These are phyloP conservation scores for Bonia amplexicaulis DNA, from an alignment of 176 grass and related monocot species.

Conservation along the genomic window DNA sequence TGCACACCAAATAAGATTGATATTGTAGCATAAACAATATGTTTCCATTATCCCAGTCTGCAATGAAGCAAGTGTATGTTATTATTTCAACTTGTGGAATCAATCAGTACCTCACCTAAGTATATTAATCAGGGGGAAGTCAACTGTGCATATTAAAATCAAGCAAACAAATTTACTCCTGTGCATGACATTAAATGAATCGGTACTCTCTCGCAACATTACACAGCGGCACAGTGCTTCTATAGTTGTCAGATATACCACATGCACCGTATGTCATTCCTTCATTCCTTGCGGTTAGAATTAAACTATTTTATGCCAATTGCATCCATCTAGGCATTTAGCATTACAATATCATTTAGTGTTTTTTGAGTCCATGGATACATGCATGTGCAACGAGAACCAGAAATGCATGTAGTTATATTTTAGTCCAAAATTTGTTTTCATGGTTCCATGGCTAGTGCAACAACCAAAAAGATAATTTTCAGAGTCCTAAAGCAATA, in stretches of 20 bases:
- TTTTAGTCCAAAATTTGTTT: neutral
- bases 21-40: neutral
- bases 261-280: slow-evolving; percentile 14
- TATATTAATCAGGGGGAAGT: neutral
- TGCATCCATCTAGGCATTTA: neutral
- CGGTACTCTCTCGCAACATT: neutral
- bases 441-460: neutral
- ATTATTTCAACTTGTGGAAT: neutral
- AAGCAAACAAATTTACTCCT: neutral
- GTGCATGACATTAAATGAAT: neutral
- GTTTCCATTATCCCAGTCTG: neutral
- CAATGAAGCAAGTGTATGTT: neutral
- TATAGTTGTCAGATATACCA: neutral
- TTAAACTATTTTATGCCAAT: neutral
- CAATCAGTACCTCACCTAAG: neutral
- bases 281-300: slow-evolving; percentile 8
- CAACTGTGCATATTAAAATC: neutral
- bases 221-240: neutral
- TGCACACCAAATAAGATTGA: neutral
- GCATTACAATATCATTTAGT: neutral
- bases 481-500: neutral
- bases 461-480: neutral
- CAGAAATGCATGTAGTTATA: neutral
- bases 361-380: neutral
- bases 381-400: neutral